Percentiles rank a stretch among this genome's conserved stretches.
These are phyloP conservation scores for Pyricularia pennisetigena DNA, from an alignment of 2,329 filamentous ascomycete genomes.

Conservation along the genomic window DNA sequence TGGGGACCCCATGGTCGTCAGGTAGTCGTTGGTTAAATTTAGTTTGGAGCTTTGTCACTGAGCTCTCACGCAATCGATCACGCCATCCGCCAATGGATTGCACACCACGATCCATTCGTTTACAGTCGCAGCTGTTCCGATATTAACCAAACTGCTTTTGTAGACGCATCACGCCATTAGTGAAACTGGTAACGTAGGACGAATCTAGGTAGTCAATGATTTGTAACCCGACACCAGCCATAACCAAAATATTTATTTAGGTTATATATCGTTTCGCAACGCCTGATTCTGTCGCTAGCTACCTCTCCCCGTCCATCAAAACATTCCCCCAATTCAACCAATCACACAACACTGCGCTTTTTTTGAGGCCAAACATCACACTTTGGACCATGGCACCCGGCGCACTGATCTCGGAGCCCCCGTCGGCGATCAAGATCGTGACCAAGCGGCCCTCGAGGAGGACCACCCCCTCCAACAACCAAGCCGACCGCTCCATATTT, in stretches of 20 bases:
- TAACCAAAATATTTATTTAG: neutral
- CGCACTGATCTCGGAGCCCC: conserved; percentile 13
- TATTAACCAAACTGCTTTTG: too few species aligned
- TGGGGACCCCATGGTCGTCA: neutral
- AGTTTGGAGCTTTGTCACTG: neutral
- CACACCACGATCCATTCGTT: neutral
- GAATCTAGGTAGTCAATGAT: neutral
- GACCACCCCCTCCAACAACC: conserved; percentile 14
- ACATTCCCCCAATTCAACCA: neutral
- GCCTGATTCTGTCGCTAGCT: neutral
- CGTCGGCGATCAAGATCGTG: conserved; percentile 4
- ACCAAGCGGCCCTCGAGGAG: conserved; percentile 6
- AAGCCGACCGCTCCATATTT: conserved; percentile 27
- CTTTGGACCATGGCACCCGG: conserved; percentile 16
- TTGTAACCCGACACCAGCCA: neutral
- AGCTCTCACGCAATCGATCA: conserved; percentile 5
- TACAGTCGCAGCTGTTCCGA: neutral
- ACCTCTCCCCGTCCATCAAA: neutral
- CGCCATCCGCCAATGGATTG: conserved; percentile 1
- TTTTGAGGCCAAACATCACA: neutral
- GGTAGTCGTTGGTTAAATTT: neutral
- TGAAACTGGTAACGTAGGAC: neutral
- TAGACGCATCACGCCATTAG: neutral
- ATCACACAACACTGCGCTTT: neutral
- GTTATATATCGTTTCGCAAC: neutral